Base-by-base conservation (phyloP, 768 basidiomycete species). In the Gloeophyllum trabeum region DNA sequence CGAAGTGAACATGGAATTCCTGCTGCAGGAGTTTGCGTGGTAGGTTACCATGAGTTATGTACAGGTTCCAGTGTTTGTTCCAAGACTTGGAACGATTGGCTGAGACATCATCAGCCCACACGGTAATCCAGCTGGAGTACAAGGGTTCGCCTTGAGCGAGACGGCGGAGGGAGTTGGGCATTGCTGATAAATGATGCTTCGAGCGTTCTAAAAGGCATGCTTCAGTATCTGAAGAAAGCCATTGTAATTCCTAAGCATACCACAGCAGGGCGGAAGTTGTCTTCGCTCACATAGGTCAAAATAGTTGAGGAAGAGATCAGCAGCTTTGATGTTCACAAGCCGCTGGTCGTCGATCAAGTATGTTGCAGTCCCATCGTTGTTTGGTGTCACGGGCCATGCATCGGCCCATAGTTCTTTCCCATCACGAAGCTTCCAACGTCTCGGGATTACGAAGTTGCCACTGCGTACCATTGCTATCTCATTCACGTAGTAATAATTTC, bases 41-140 rank as follows among this genome's bases (percentile, higher is more conserved):
- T 0, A 58, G 42, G 18, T 46, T 46, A 0, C 45, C 51, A 23
- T 49, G 48, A 0, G 50, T 50, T 35, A 55, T 54, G 16, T 55
- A 54, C 4, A 51, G 40, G 0, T 46, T 43, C 22, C 43, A 42
- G 42, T 60, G 58, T 20, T 54, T 54, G 35, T 57, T 60, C 51
- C 52, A 58, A 20, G 51, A 46, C 42, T 58, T 58, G 2, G 51
- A 55, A 12, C 45, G 28, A 28, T 60, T 60, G 0, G 54, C 58
- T 0, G 55, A 60, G 0, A 55, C 50, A 28, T 60, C 58, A 36
- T 58, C 55, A 3, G 46, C 46, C 39, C 49, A 58, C 13, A 54
- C 22, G 7, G 42, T 45, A 16, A 57, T n/a, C 13, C 47, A 52
- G n/a, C 46, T 40, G 1, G 46, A 45, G 19, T 49, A 46, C 2